Conservation (phyloP, 2,329 filamentous ascomycete species). For the Paecilomyces fulvus region DNA sequence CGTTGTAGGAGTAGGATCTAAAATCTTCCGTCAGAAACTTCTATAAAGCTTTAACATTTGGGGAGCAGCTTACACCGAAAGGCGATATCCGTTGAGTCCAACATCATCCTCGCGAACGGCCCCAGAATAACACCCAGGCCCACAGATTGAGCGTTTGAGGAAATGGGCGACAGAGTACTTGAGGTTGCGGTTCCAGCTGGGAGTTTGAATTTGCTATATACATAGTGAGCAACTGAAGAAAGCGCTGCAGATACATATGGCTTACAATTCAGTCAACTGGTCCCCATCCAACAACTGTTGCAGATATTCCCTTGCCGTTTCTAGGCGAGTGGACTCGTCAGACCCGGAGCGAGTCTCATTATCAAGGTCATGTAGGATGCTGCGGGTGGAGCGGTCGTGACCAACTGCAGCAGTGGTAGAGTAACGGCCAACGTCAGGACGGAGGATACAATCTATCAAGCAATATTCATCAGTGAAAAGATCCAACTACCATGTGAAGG, state of each 20-base stretch:
- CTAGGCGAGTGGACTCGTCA: conserved; percentile 52
- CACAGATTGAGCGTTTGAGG: conserved; percentile 13
- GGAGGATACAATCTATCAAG: conserved; percentile 31
- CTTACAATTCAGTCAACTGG: conserved; percentile 44
- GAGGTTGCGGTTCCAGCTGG: conserved; percentile 19
- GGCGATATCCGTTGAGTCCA: conserved; percentile 38
- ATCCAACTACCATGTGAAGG: conserved; percentile 7
- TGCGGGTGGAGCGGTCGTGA: conserved; percentile 44
- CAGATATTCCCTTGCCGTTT: conserved; percentile 65
- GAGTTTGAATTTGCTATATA: conserved; percentile 35
- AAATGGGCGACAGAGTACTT: conserved; percentile 8
- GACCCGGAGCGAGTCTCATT: conserved; percentile 55
- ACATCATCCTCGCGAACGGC: conserved; percentile 47
- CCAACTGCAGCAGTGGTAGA: conserved; percentile 32
- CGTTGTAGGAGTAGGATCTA: conserved; percentile 26
- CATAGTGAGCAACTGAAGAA: not conserved
- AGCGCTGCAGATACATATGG: conserved; percentile 1
- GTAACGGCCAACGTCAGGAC: conserved; percentile 33
- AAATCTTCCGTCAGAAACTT: conserved; percentile 8
- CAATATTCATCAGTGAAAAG: conserved; percentile 11
- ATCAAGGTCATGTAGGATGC: conserved; percentile 60
- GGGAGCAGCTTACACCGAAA: conserved; percentile 31
- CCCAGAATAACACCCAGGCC: conserved; percentile 32
- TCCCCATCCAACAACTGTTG: conserved; percentile 63
- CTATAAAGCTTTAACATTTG: not conserved